Percentiles rank a stretch among this genome's conserved stretches.
Evolutionary conservation across 306 rosid genomes (phyloP).

Genomic region (Rosa chinensis): DNA sequence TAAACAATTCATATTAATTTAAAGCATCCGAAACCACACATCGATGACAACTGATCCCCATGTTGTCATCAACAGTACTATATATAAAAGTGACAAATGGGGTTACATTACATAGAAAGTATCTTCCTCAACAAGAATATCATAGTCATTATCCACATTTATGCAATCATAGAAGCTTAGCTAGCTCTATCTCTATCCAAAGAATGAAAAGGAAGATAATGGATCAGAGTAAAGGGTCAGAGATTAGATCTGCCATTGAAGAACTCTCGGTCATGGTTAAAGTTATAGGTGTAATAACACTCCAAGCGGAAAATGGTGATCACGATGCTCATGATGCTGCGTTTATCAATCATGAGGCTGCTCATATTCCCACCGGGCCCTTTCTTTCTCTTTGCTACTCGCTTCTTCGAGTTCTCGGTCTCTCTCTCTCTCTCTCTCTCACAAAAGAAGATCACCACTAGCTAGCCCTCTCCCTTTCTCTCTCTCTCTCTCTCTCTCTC

Average conservation of each 20-base stretch:
- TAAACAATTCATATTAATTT: background rate
- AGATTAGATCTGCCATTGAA: slow-evolving; percentile 68
- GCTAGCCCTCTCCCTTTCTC: too few species aligned
- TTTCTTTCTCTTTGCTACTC: slow-evolving; percentile 64
- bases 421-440: slow-evolving; percentile 12
- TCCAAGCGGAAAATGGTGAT: slow-evolving; percentile 32
- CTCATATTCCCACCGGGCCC: slow-evolving; percentile 65
- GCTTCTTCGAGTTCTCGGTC: slow-evolving; percentile 87
- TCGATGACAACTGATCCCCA: background rate
- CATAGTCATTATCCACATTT: background rate
- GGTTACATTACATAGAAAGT: background rate
- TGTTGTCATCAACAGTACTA: background rate
- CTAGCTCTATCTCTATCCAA: background rate
- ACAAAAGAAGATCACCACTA: background rate
- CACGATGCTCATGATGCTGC: background rate
- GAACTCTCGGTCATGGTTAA: slow-evolving; percentile 49
- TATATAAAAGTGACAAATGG: background rate
- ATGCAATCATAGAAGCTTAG: background rate
- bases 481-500: too few species aligned
- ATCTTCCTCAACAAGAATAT: background rate
- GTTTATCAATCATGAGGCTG: slow-evolving; percentile 13
- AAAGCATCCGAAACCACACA: background rate
- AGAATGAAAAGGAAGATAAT: slow-evolving; percentile 20
- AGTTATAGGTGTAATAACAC: slow-evolving; percentile 24
- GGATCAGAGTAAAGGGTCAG: slow-evolving; percentile 40